Base-by-base conservation (phyloP, 2,329 filamentous ascomycete species). In the Aspergillus sp. region DNA sequence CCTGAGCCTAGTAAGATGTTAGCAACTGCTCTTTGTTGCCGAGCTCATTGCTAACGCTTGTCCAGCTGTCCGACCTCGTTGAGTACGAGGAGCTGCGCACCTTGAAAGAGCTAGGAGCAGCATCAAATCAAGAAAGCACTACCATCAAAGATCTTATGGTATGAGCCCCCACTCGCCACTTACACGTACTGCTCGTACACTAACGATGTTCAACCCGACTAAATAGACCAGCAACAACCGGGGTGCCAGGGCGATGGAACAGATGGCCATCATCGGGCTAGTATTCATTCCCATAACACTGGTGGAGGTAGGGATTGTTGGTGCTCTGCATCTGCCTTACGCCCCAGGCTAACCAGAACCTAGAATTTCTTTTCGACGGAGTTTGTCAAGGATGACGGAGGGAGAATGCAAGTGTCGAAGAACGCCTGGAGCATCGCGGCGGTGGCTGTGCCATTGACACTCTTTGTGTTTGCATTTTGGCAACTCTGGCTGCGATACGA, bases 291-390 rank as follows among this genome's bases (percentile, higher is more conserved):
- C 60, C 2, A 47, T 41, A 9, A 61, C 58, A 8, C 53, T 62
- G 44, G 60, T 62, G 25, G 56, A 59, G 21, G 60, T 62, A 56
- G 11, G 58, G 45, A 11, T 19, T 6, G n/a, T 33, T 17, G 27
- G 27, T 9, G 27, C 27, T 11, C 27, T 31, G 27, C 27, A 15
- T 14, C 23, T 27, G 21, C 11, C 15, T 19, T 21, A 4, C 21
- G 21, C 21, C 21, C 4, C 12, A 6, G 40, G 48, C 35, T 51
- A 21, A 51, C 35, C 6, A 14, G 8, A 31, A 19, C 11, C 19
- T 23, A 39, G 58, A 59, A 57, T 35, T 59, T 62, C 35, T 62
- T 62, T 23, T 61, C 60, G n/a, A 62, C 58, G 2, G 14, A 48
- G 21, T 62, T 62, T 41, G 58, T 61, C 2, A 53, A 58, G 7